Evolutionary conservation across 306 rosid genomes (phyloP), one percentile per base, ranked within the genome.

Genomic region (Fragaria vesca): DNA sequence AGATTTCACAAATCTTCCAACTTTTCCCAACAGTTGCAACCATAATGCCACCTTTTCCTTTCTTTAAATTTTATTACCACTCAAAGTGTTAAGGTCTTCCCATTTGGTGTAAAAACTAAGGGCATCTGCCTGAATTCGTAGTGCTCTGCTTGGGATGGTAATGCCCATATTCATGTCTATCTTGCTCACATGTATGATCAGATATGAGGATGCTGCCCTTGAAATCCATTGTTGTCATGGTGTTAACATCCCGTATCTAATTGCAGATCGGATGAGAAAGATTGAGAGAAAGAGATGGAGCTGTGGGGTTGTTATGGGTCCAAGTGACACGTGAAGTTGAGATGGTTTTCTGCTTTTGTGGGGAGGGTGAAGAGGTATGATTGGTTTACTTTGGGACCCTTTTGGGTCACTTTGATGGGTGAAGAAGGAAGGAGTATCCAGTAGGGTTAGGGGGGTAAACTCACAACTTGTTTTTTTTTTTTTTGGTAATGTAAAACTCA

Each of bases 1-100:
- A 90, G 97, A 94, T 92, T 86, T 86, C 75, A 74, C 80, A 86
- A 88, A 92, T 90, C 97, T 87, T 90, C 46, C 85, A 79, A 90
- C 97, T 88, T 89, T 94, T 90, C 71, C 80, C 45, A 85, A 92
- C 87, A 94, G 97, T 92, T 82, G 81, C 84, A 65, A 75, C 90
- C 89, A 91, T 86, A 79, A 84, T 80, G 88, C 75, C 77, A 76
- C 82, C 88, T 83, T 85, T 86, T 72, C 83, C 85, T 77, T 85
- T 57, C 66, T 52, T 52, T 42, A 13, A 13, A 12, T 20, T 73
- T 72, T 79, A 76, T 43, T 61, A 68, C 83, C 72, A 75, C 45
- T 70, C 75, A 81, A 43, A 76, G 72, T 71, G 79, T 86, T 79
- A 73, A 81, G 90, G 78, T 84, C 88, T 87, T 81, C 86, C 91